Evolutionary conservation across 1,284 basidiomycete species (phyloP).

Genomic region (Ustilago shanxiensis): DNA sequence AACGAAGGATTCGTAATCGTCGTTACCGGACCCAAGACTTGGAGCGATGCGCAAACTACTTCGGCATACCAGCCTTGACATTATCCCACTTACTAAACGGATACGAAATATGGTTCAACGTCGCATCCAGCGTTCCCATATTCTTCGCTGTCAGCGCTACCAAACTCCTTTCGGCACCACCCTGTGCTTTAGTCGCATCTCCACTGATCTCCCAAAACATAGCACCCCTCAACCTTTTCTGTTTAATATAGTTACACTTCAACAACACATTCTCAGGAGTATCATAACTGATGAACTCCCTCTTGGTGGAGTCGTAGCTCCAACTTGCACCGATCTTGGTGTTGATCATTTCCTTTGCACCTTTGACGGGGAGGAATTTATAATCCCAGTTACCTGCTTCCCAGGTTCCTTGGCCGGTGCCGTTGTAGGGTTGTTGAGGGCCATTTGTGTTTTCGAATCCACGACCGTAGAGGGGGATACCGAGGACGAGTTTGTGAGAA

Average conservation of each 20-base stretch:
- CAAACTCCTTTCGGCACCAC: constrained; percentile 51
- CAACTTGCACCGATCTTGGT: constrained; percentile 79
- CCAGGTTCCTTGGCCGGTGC: constrained; percentile 81
- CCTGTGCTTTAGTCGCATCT: constrained; percentile 57
- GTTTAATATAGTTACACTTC: constrained; percentile 82
- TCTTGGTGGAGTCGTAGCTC: constrained; percentile 78
- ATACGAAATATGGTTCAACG: constrained; percentile 77
- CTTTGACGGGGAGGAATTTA: constrained; percentile 80
- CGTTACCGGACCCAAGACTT: too few species aligned
- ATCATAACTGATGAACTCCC: constrained; percentile 85
- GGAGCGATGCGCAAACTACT: too few species aligned
- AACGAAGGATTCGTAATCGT: background rate
- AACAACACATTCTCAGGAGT: constrained; percentile 77
- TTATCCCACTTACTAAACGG: constrained; percentile 72
- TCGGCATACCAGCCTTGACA: constrained; percentile 42
- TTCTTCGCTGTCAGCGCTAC: constrained; percentile 38
- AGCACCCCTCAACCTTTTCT: constrained; percentile 80
- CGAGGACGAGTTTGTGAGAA: constrained; percentile 81
- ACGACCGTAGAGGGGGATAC: constrained; percentile 76
- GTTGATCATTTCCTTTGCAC: constrained; percentile 79
- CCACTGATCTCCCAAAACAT: constrained; percentile 76
- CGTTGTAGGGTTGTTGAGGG: constrained; percentile 80
- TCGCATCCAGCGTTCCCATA: constrained; percentile 72
- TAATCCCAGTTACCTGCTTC: constrained; percentile 76
- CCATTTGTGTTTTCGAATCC: constrained; percentile 84